A percentile compares a stretch with the other conserved stretches of the same genome.
phyloP scores from a whole-genome alignment of 1,284 basidiomycete genomes.

The Coniferiporia sulphurascens region DNA sequence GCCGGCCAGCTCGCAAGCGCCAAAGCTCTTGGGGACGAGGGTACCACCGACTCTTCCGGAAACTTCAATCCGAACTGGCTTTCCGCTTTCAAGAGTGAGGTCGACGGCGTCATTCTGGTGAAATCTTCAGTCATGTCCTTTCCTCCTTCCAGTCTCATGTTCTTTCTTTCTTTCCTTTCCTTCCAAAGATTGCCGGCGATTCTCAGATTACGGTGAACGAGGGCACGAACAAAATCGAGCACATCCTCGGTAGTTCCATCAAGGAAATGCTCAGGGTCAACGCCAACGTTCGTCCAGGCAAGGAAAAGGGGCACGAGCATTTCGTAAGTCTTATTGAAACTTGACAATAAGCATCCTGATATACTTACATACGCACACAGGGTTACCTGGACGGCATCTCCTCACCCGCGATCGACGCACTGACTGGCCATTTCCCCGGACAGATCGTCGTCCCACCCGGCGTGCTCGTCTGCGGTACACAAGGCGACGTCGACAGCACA shows the following conservation, averaged over 20 bases:
- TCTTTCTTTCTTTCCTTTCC: too few relatives aligned
- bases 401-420: constrained; percentile 39
- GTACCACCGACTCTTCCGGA: constrained; percentile 5
- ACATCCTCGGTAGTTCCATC: constrained; percentile 26
- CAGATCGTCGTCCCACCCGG: constrained; percentile 36
- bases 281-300: constrained; percentile 31
- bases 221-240: constrained; percentile 25
- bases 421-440: constrained; percentile 35
- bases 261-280: constrained; percentile 29
- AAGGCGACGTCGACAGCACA: constrained; percentile 27
- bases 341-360: neutral
- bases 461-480: constrained; percentile 35
- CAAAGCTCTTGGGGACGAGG: constrained; percentile 25
- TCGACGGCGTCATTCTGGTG: constrained; percentile 35
- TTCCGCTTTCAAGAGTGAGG: constrained; percentile 29
- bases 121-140: neutral
- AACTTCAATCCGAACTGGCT: constrained; percentile 30
- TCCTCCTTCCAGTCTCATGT: neutral
- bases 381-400: constrained; percentile 44
- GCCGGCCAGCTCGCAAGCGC: constrained; percentile 31
- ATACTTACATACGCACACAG: constrained; percentile 16
- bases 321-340: constrained; percentile 24
- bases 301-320: constrained; percentile 32
- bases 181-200: constrained; percentile 28
- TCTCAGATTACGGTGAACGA: constrained; percentile 21